These are phyloP conservation scores for Tulasnella sp. DNA, from an alignment of 768 basidiomycete species.

Conservation along the genomic window DNA sequence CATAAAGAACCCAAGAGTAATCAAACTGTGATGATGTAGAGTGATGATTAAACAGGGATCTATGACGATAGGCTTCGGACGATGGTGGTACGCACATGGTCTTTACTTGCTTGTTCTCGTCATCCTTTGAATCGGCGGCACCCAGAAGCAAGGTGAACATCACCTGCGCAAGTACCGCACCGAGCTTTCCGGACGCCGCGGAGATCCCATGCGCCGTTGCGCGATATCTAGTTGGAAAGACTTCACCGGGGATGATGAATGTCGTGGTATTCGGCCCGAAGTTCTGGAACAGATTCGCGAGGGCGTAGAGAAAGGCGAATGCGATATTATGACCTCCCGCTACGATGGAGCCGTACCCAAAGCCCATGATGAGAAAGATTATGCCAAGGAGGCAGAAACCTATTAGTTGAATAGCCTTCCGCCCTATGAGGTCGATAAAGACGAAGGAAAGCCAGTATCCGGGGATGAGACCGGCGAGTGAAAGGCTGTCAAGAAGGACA, in stretches of 20 bases:
- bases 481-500: slow-evolving; percentile 16
- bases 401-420: slow-evolving; percentile 31
- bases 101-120: slow-evolving; percentile 18
- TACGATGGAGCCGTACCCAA: slow-evolving; percentile 28
- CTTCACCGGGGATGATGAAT: slow-evolving; percentile 30
- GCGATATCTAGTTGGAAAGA: slow-evolving; percentile 31
- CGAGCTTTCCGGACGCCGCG: slow-evolving; percentile 31
- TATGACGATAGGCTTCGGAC: neutral
- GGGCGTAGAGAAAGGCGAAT: slow-evolving; percentile 28
- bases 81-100: too few relatives aligned
- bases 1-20: slow-evolving; percentile 30
- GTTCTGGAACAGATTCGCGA: slow-evolving; percentile 29
- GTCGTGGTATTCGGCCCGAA: slow-evolving; percentile 28
- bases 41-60: slow-evolving; percentile 24
- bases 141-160: slow-evolving; percentile 25
- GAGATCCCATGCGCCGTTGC: slow-evolving; percentile 30
- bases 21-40: slow-evolving; percentile 26
- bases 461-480: slow-evolving; percentile 30
- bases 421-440: slow-evolving; percentile 28
- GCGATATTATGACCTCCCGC: slow-evolving; percentile 24
- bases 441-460: slow-evolving; percentile 30
- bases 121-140: slow-evolving; percentile 26
- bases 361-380: slow-evolving; percentile 26
- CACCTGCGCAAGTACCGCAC: slow-evolving; percentile 32
- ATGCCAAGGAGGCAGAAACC: slow-evolving; percentile 26